Base-by-base conservation (phyloP, 2,329 filamentous ascomycete species). In the Beauveria pseudobassiana region DNA sequence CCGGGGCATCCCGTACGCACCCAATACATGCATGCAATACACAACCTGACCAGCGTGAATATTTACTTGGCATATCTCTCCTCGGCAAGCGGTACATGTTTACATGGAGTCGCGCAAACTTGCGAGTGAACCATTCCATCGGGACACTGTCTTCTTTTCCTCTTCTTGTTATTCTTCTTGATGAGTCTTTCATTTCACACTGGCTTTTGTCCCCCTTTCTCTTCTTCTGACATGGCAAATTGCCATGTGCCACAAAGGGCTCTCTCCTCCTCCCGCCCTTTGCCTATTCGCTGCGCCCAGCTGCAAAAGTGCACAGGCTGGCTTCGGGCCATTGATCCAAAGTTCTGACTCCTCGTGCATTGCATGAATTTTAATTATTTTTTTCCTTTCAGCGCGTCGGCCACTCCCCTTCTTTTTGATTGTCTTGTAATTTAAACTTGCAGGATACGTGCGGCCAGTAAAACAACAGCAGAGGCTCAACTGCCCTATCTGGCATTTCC, bases 251-350 rank as follows among this genome's bases (percentile, higher is more conserved):
- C 45, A 48, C 55, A 38, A 49, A 45, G 43, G 48, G 26, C n/a
- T 46, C 45, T 20, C 8, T n/a, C 48, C 48, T 50, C 24, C 24
- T 22, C 22, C 59, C 16, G 20, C 38, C 18, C 40, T 48, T 55
- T 42, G 49, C 43, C 28, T 40, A 46, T 54, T 55, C 42, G 38
- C 59, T 61, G 6, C 26, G 38, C 42, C 2, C 14, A 26, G 26
- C 53, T 46, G 42, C 53, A 56, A 38, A 38, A 46, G 53, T 46
- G 53, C 53, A 56, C 42, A 48, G 53, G 53, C 53, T 56, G 42
- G 53, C 10, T 20, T 46, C 20, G 20, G 43, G n/a, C 8, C 43
- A 46, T 46, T 46, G n/a, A 20, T 12, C 10, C 20, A 20, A 46
- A 14, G 16, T 46, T 46, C 18, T 46, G 10, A 24, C 34, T 38